These are phyloP conservation scores for Lentinula aciculospora DNA, from an alignment of 768 basidiomycete species.

Conservation along the genomic window DNA sequence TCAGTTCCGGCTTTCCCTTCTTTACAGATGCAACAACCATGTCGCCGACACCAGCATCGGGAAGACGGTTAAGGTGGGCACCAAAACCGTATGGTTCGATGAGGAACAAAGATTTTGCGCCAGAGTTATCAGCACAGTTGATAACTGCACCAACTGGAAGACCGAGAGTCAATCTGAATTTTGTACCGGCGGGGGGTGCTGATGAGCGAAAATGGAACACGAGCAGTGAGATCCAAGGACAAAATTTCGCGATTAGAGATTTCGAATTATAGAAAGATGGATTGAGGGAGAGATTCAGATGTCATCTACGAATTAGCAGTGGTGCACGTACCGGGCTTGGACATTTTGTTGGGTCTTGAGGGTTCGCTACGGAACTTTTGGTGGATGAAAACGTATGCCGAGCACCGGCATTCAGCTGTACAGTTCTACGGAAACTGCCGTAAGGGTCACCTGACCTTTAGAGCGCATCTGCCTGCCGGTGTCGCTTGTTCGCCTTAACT, in stretches of 20 bases:
- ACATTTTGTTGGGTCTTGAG: not conserved
- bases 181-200: slow-evolving; percentile 74
- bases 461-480: not conserved
- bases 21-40: slow-evolving; percentile 97
- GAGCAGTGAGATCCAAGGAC: too few species aligned
- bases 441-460: not conserved
- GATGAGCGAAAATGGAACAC: not conserved
- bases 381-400: not conserved
- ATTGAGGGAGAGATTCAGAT: not conserved
- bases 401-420: not conserved
- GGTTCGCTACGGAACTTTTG: not conserved
- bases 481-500: not conserved
- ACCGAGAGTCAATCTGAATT: slow-evolving; percentile 94
- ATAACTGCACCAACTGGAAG: slow-evolving; percentile 91
- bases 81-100: slow-evolving; percentile 97
- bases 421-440: not conserved
- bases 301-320: not conserved
- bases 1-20: slow-evolving; percentile 99
- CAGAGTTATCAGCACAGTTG: slow-evolving; percentile 99
- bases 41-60: slow-evolving; percentile 92
- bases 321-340: slow-evolving; percentile 5
- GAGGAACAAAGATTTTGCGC: slow-evolving; percentile 91
- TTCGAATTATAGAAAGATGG: not conserved
- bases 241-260: not conserved
- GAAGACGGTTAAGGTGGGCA: slow-evolving; percentile 94